Evolutionary conservation across 148 eudicot genomes (phyloP).

Genomic region (Fagopyrum homotropicum): DNA sequence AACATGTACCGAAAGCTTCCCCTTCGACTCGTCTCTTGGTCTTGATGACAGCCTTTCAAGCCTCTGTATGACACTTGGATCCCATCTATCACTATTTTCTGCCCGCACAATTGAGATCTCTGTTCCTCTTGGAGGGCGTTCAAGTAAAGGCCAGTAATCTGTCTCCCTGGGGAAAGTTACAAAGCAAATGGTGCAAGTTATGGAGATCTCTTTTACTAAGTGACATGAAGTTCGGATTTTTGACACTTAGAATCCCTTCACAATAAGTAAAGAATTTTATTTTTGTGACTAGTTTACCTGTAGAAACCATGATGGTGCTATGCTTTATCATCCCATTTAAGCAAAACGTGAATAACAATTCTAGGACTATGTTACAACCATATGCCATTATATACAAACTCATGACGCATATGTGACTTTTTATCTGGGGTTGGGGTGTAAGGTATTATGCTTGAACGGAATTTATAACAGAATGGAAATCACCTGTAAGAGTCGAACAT

Average conservation of each 20-base stretch:
- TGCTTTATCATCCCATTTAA: too few species aligned
- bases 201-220: not conserved
- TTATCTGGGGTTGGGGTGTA: not conserved
- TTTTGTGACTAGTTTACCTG: too few species aligned
- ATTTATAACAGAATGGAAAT: not conserved
- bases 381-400: not conserved
- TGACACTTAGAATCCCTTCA: not conserved
- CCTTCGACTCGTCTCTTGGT: constrained; percentile 39
- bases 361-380: not conserved
- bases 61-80: constrained; percentile 40
- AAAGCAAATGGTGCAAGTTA: not conserved
- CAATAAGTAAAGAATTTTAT: not conserved
- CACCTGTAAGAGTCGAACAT: constrained; percentile 95
- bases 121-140: constrained; percentile 61
- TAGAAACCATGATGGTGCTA: too few species aligned
- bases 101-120: constrained; percentile 74
- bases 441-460: too few species aligned
- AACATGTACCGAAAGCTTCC: constrained; percentile 57
- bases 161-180: constrained; percentile 40
- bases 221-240: not conserved
- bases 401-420: not conserved
- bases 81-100: constrained; percentile 96
- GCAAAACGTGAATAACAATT: not conserved
- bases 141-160: constrained; percentile 76
- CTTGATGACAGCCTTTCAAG: constrained; percentile 47